Evolutionary conservation across 352 stramenopile species (phyloP), one percentile per base, ranked within the genome.

Genomic region (Phytophthora meadii): DNA sequence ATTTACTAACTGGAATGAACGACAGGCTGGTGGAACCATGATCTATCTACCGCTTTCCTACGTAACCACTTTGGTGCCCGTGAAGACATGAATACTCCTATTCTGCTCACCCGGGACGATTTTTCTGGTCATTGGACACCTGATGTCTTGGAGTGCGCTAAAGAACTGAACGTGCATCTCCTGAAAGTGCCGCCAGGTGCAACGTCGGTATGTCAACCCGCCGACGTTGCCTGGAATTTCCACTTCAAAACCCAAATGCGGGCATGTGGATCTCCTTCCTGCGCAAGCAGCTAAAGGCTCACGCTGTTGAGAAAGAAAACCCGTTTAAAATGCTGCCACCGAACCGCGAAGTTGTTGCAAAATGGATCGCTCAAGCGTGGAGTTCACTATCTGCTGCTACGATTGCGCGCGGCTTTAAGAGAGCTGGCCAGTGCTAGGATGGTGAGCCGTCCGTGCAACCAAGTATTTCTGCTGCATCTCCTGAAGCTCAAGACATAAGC

Each of bases 71-170:
- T 61, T 42, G 27, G 0, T 34, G n/a, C 4, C 5, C 14, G 14
- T 6, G n/a, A 17, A 22, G n/a, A 40, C 8, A 28, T 49, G 22
- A 37, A 28, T 24, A 46, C 15, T 1, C 46, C 55, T 0, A 32
- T 64, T 2, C 8, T 64, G 8, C 36, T 64, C 4, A 30, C 50
- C 11, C 30, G 30, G 22, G 55, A 64, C 36, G 54, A 54, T 22
- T 63, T 63, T n/a, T 41, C 8, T 8, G 41, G 41, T 1, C 41
- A 48, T 6, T 48, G 22, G 41, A 17, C 22, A 9, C 8, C 9
- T 15, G 32, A 45, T 39, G 44, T 15, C 22, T 17, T 24, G 8
- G 1, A 30, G 14, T 54, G 17, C 15, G 54, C 54, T 8, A 10
- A 30, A 2, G 19, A 48, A 8, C 25, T 63, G 0, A 63, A 63